These are phyloP conservation scores for Ophiobolus disseminans DNA, from an alignment of 2,329 filamentous ascomycete species.

Conservation along the genomic window DNA sequence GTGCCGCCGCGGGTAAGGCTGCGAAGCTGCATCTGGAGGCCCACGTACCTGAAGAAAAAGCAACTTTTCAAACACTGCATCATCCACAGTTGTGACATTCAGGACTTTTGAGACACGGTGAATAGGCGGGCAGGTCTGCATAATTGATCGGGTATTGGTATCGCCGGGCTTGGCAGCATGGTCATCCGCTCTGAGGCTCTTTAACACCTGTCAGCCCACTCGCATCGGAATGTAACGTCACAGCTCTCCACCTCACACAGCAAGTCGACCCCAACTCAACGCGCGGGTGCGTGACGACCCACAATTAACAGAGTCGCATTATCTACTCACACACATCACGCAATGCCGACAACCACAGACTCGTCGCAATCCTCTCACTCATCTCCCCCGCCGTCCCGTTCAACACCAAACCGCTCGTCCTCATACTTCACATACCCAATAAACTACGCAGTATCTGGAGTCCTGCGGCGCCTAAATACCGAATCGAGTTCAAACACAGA, in stretches of 20 bases:
- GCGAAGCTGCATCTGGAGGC: slow-evolving; percentile 10
- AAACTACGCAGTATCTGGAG: slow-evolving; percentile 56
- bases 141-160: no score
- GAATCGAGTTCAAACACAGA: slow-evolving; percentile 43
- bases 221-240: slow-evolving; percentile 31
- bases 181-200: slow-evolving; percentile 7
- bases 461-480: slow-evolving; percentile 56
- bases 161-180: slow-evolving; percentile 8
- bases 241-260: slow-evolving; percentile 19
- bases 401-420: slow-evolving; percentile 36
- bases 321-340: slow-evolving; percentile 9
- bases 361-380: slow-evolving; percentile 10
- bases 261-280: slow-evolving; percentile 19
- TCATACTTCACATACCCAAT: slow-evolving; percentile 60
- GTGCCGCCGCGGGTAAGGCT: slow-evolving; percentile 17
- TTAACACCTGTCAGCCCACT: slow-evolving; percentile 32
- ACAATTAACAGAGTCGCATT: slow-evolving; percentile 27
- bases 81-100: neutral
- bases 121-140: no score
- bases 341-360: slow-evolving; percentile 40
- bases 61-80: slow-evolving; percentile 15
- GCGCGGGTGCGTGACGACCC: slow-evolving; percentile 30
- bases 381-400: slow-evolving; percentile 19
- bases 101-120: no score
- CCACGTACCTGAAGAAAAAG: slow-evolving; percentile 22